Evolutionary conservation across 805 yeast species (phyloP).

Genomic region (Saccharomyces jurei): DNA sequence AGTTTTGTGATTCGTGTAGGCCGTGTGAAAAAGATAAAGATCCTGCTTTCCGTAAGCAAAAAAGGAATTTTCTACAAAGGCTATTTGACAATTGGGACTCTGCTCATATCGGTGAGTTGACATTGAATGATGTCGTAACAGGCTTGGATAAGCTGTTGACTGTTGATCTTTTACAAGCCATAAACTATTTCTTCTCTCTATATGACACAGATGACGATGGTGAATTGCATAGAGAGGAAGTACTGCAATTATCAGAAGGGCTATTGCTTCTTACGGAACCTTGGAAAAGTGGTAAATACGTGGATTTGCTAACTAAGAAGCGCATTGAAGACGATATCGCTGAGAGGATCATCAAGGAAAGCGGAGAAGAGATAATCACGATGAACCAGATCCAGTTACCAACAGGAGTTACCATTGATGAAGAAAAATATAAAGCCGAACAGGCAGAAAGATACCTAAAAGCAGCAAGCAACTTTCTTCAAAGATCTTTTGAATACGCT

Average conservation of each 20-base stretch:
- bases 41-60: conserved; percentile 25
- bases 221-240: conserved; percentile 65
- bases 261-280: conserved; percentile 74
- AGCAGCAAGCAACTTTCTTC: conserved; percentile 80
- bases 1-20: conserved; percentile 69
- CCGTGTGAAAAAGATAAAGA: conserved; percentile 32
- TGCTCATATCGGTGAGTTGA: conserved; percentile 44
- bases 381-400: conserved; percentile 43
- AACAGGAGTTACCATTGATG: conserved; percentile 52
- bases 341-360: conserved; percentile 41
- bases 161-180: conserved; percentile 66
- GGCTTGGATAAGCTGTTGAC: conserved; percentile 68
- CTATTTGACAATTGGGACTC: conserved; percentile 68
- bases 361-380: conserved; percentile 24
- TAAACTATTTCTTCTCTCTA: conserved; percentile 70
- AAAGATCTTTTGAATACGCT: conserved; percentile 85
- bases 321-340: conserved; percentile 63
- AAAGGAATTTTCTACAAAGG: conserved; percentile 47
- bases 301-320: conserved; percentile 57
- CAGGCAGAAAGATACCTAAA: conserved; percentile 76
- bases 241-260: conserved; percentile 81
- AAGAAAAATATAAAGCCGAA: conserved; percentile 49
- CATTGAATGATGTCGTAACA: conserved; percentile 58
- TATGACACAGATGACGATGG: conserved; percentile 58
- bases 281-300: conserved; percentile 63